Evolutionary conservation across 2,329 filamentous ascomycete species (phyloP), one percentile per base, ranked within the genome.

Genomic region (Cladosporium phlei): DNA sequence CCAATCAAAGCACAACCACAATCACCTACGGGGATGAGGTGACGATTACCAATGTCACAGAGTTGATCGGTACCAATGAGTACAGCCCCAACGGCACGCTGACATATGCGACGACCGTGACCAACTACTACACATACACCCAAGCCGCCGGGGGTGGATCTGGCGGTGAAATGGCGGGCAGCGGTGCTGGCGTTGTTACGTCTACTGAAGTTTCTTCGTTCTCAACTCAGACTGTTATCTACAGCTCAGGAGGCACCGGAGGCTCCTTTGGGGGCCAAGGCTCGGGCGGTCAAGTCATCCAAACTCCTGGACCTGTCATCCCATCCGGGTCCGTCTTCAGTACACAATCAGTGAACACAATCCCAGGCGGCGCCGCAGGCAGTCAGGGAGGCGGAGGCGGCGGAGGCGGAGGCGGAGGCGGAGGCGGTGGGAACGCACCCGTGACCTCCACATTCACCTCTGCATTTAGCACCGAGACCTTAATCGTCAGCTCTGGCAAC

Each of bases 81-180:
- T 60, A 49, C 46, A 48, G 46, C 27, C 27, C 49, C 3, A 53
- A 56, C 30, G 58, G 59, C 39, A 55, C 54, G 8, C 35, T 55
- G 33, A 47, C 60, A 38, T 46, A 45, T 29, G 58, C 54, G 6
- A 52, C 49, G 2, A 59, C 60, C 1, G 55, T 53, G 14, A 59
- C 56, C 8, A 43, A 27, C 9, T 59, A 53, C 52, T 58, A 46
- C 40, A 48, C 50, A n/a, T 53, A 57, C 38, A 47, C 45, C n/a
- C 16, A 35, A 4, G 35, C 35, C 5, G 44, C 32, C 7, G 14
- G 20, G 10, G 55, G 50, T n/a, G 48, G 48, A 20, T 50, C 53
- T 7, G 51, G 49, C n/a, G 52, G 53, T 40, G 53, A 40, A 16
- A 49, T 48, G 22, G 51, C 40, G 19, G 52, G 55, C 33, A 53